A percentile compares a stretch with the other conserved stretches of the same genome.
Evolutionary conservation across 2,329 filamentous ascomycete genomes (phyloP).

Genomic region (Grosmannia clavigera): DNA sequence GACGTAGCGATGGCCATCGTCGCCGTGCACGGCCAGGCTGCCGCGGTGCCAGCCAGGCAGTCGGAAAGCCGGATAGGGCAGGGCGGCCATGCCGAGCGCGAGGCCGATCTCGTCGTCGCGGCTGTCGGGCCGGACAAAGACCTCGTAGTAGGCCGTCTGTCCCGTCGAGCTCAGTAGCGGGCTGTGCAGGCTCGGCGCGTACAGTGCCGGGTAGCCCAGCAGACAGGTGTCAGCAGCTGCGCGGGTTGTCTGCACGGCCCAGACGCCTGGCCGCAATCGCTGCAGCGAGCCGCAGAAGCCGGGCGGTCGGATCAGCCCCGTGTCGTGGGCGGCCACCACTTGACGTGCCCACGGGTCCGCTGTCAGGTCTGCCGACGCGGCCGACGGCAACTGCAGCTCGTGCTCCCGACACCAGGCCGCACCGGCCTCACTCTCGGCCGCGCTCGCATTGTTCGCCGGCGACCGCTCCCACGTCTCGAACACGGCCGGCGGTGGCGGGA

Average conservation of each 20-base stretch:
- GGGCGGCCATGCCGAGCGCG: conserved; percentile 57
- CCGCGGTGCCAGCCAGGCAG: conserved; percentile 73
- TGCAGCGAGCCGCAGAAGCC: conserved; percentile 34
- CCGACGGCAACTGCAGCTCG: conserved; percentile 39
- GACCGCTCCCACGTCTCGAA: conserved; percentile 51
- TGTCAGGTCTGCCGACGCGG: conserved; percentile 17
- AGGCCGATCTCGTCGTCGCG: conserved; percentile 34
- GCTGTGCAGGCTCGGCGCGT: conserved; percentile 46
- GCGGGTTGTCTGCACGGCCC: conserved; percentile 29
- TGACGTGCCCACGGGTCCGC: conserved; percentile 13
- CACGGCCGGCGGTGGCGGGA: conserved; percentile 61
- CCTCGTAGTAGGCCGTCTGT: conserved; percentile 54
- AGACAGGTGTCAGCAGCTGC: conserved; percentile 49
- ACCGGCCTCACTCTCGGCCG: conserved; percentile 38
- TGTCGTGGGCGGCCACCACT: conserved; percentile 37
- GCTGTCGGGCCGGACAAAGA: conserved; percentile 35
- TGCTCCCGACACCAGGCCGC: conserved; percentile 52
- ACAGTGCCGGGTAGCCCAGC: conserved; percentile 57
- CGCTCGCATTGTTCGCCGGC: conserved; percentile 52
- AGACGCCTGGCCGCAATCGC: conserved; percentile 36
- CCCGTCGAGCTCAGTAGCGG: conserved; percentile 22
- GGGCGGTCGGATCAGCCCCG: conserved; percentile 40
- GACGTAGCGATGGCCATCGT: conserved; percentile 65
- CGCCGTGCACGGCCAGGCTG: conserved; percentile 63
- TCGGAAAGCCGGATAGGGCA: conserved; percentile 66